Percentiles rank a stretch among this genome's conserved stretches.
These are phyloP conservation scores for Heimioporus retisporus DNA, from an alignment of 1,284 basidiomycete species.

Conservation along the genomic window DNA sequence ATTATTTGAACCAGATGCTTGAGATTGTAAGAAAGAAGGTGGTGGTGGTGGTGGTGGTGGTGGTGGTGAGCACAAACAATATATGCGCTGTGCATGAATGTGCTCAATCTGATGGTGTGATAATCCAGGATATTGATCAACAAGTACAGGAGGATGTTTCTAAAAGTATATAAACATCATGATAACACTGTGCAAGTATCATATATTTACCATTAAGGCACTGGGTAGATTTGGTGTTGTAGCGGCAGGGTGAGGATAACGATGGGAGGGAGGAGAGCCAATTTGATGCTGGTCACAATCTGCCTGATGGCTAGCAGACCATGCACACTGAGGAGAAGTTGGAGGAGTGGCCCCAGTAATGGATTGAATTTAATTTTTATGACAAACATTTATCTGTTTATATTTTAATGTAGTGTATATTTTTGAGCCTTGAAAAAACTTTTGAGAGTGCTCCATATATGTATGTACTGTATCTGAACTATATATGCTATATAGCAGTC, in stretches of 20 bases:
- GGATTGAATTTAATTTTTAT: too few species aligned
- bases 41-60: neutral
- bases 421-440: too few species aligned
- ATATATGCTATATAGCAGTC: too few species aligned
- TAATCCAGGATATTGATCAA: neutral
- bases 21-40: too few species aligned
- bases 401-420: too few species aligned
- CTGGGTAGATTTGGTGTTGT: neutral
- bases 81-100: neutral
- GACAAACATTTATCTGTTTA: too few species aligned
- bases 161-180: neutral
- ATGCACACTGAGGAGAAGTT: constrained; percentile 8
- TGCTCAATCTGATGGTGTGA: constrained; percentile 5
- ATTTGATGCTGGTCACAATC: constrained; percentile 4
- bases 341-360: neutral
- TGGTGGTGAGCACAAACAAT: neutral
- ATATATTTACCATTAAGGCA: neutral
- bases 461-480: too few species aligned
- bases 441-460: too few species aligned
- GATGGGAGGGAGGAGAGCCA: constrained; percentile 4
- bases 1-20: too few species aligned
- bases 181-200: neutral
- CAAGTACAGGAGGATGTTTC: neutral
- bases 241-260: neutral
- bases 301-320: constrained; percentile 9